These are phyloP conservation scores for Hemileia vastatrix DNA, from an alignment of 1,284 basidiomycete genomes.

Conservation along the genomic window DNA sequence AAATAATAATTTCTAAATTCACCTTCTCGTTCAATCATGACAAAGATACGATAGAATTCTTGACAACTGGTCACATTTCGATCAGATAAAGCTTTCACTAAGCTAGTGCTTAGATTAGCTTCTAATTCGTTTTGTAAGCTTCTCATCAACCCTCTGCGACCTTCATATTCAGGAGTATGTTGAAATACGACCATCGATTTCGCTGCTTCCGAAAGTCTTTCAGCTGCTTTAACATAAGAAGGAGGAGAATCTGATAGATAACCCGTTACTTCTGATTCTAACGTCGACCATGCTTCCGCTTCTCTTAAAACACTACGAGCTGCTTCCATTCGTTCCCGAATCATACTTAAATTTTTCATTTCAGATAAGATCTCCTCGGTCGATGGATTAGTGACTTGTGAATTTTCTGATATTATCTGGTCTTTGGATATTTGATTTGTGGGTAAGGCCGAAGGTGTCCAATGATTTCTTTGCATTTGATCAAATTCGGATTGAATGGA, in stretches of 20 bases:
- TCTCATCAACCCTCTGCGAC: slow-evolving; percentile 67
- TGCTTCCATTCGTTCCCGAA: slow-evolving; percentile 74
- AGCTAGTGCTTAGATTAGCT: slow-evolving; percentile 69
- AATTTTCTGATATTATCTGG: slow-evolving; percentile 46
- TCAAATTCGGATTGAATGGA: slow-evolving; percentile 52
- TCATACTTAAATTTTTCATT: slow-evolving; percentile 65
- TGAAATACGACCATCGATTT: slow-evolving; percentile 80
- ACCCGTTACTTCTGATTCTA: slow-evolving; percentile 78
- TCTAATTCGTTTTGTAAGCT: slow-evolving; percentile 88
- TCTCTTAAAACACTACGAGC: slow-evolving; percentile 74
- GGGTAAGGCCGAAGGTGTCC: neutral
- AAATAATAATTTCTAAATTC: slow-evolving; percentile 91
- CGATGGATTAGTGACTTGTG: slow-evolving; percentile 46
- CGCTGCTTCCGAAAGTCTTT: slow-evolving; percentile 72
- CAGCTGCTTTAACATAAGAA: slow-evolving; percentile 72
- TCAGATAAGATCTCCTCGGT: slow-evolving; percentile 53
- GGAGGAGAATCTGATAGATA: slow-evolving; percentile 59
- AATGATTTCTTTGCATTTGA: slow-evolving; percentile 45
- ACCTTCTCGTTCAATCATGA: slow-evolving; percentile 72
- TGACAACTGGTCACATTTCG: slow-evolving; percentile 60
- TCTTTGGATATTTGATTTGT: neutral
- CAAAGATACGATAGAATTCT: slow-evolving; percentile 72
- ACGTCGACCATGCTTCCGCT: slow-evolving; percentile 84
- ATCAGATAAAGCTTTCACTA: slow-evolving; percentile 50
- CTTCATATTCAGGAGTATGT: slow-evolving; percentile 74